phyloP scores from a whole-genome alignment of 2,329 filamentous ascomycete genomes.

The Cordyceps fumosorosea region DNA sequence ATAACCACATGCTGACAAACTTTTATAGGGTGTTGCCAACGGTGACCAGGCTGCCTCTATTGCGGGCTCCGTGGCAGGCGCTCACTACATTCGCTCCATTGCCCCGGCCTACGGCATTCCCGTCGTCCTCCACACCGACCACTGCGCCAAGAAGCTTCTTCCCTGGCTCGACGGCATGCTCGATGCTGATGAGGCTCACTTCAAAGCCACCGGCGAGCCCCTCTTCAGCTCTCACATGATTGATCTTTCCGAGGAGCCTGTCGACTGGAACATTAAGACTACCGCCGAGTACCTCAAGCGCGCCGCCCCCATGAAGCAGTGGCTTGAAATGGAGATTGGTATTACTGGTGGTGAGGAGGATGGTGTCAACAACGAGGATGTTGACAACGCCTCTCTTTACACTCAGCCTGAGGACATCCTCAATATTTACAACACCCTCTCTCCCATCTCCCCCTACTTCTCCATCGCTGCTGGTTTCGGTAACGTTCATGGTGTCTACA shows the following conservation, averaged over 20 bases:
- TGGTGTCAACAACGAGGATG: constrained; percentile 96
- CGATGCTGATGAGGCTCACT: constrained; percentile 88
- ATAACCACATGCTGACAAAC: neutral
- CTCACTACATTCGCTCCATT: constrained; percentile 86
- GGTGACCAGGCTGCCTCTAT: constrained; percentile 79
- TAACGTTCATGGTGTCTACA: constrained; percentile 99
- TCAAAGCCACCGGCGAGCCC: constrained; percentile 87
- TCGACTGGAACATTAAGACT: constrained; percentile 86
- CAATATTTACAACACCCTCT: constrained; percentile 80
- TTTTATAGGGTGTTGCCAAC: constrained; percentile 66
- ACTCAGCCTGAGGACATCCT: constrained; percentile 96
- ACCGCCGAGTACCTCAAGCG: constrained; percentile 92
- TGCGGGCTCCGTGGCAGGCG: constrained; percentile 77
- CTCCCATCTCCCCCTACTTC: constrained; percentile 88
- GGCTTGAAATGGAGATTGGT: constrained; percentile 87
- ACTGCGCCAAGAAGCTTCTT: constrained; percentile 98
- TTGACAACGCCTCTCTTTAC: constrained; percentile 96
- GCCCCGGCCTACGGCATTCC: constrained; percentile 84
- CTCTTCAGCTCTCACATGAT: constrained; percentile 99
- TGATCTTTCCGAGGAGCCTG: constrained; percentile 86
- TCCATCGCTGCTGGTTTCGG: constrained; percentile 97
- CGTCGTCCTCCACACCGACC: constrained; percentile 92
- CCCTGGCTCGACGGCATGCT: constrained; percentile 97
- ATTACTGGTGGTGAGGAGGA: constrained; percentile 98
- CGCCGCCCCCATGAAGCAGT: constrained; percentile 94